phyloP scores from a whole-genome alignment of 306 rosid genomes.

The Vicia sativa region DNA sequence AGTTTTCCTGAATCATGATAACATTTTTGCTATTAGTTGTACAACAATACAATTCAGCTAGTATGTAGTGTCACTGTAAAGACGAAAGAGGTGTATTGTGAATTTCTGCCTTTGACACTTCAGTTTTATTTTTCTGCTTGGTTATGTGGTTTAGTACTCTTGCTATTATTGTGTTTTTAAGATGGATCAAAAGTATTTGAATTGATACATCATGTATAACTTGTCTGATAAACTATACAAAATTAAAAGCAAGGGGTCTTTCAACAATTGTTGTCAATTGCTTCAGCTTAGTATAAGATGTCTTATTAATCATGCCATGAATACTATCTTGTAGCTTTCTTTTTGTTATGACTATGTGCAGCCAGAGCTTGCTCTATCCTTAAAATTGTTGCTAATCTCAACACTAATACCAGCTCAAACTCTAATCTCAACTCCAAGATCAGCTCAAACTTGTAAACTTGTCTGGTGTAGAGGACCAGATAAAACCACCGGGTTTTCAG shows the following conservation, averaged over 20 bases:
- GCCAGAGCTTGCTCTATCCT: slow-evolving; percentile 88
- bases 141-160: too few species aligned
- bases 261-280: too few species aligned
- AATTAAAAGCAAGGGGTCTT: too few species aligned
- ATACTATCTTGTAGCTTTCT: too few species aligned
- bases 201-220: too few species aligned
- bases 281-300: too few species aligned
- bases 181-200: too few species aligned
- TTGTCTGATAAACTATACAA: too few species aligned
- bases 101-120: neutral
- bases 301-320: too few species aligned
- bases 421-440: too few species aligned
- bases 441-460: slow-evolving; percentile 43
- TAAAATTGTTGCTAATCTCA: slow-evolving; percentile 95
- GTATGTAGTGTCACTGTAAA: slow-evolving; percentile 11
- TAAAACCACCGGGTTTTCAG: slow-evolving; percentile 9
- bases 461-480: slow-evolving; percentile 49
- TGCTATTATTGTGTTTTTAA: too few species aligned
- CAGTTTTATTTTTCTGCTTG: too few species aligned
- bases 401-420: slow-evolving; percentile 48
- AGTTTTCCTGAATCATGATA: neutral
- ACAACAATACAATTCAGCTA: neutral
- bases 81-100: slow-evolving; percentile 18
- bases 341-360: slow-evolving; percentile 45
- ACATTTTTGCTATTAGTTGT: slow-evolving; percentile 1